Evolutionary conservation across 192 early-diverging fungal genomes (phyloP).

Genomic region (Coemansia sp.): DNA sequence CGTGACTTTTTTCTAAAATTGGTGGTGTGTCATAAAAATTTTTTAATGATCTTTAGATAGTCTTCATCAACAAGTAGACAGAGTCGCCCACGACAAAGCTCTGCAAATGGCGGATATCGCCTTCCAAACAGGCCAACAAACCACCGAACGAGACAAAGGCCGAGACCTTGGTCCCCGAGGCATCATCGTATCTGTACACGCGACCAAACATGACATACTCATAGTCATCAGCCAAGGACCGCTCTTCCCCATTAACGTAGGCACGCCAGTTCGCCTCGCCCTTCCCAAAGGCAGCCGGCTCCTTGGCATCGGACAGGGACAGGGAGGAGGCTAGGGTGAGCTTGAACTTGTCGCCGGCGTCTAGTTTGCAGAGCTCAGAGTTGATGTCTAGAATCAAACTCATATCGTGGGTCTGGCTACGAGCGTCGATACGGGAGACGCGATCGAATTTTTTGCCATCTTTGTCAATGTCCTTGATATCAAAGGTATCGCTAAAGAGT

Average conservation of each 20-base stretch:
- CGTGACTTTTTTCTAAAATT: background rate
- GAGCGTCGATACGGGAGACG: slow-evolving; percentile 84
- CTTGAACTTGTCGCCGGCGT: slow-evolving; percentile 81
- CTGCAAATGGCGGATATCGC: slow-evolving; percentile 78
- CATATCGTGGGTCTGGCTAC: slow-evolving; percentile 83
- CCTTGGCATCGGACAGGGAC: slow-evolving; percentile 51
- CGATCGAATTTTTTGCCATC: slow-evolving; percentile 93
- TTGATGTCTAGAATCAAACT: slow-evolving; percentile 93
- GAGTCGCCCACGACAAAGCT: slow-evolving; percentile 85
- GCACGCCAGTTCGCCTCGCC: slow-evolving; percentile 57
- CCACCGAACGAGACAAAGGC: slow-evolving; percentile 93
- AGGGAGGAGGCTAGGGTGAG: slow-evolving; percentile 81
- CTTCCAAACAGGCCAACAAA: slow-evolving; percentile 84
- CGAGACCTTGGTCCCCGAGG: slow-evolving; percentile 63
- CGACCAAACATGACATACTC: slow-evolving; percentile 99
- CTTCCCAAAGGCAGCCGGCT: slow-evolving; percentile 40
- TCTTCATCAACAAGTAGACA: slow-evolving; percentile 82
- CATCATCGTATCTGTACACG: slow-evolving; percentile 93
- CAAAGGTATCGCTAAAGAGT: slow-evolving; percentile 86
- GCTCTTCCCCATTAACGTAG: slow-evolving; percentile 56
- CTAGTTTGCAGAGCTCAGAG: slow-evolving; percentile 88
- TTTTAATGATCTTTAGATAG: slow-evolving; percentile 13
- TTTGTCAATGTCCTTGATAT: slow-evolving; percentile 83
- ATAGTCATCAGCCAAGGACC: slow-evolving; percentile 88
- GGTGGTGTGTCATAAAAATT: background rate